Conservation (phyloP, 192 early-diverging fungal species). For the Coemansia sp. region DNA sequence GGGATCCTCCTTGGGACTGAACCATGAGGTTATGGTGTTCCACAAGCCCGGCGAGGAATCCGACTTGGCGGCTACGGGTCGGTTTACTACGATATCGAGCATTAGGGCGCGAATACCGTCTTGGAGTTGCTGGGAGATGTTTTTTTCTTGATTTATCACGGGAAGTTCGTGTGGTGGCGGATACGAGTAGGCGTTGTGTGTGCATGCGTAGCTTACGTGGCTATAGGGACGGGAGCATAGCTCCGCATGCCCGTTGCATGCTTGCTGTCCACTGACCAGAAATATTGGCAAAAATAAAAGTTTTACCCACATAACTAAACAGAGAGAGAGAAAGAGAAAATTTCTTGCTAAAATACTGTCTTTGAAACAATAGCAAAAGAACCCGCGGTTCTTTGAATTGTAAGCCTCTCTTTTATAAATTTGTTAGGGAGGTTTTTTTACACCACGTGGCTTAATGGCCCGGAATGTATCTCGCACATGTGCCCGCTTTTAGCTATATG, state of each 20-base stretch:
- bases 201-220: slow-evolving; percentile 63
- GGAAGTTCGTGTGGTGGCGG: slow-evolving; percentile 32
- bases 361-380: too few species aligned
- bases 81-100: slow-evolving; percentile 57
- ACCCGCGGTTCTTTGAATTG: neutral
- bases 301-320: too few species aligned
- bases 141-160: slow-evolving; percentile 62
- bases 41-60: neutral
- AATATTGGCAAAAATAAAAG: neutral
- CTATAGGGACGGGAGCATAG: slow-evolving; percentile 65
- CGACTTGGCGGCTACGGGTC: neutral
- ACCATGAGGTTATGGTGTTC: slow-evolving; percentile 5
- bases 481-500: too few species aligned
- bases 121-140: slow-evolving; percentile 62
- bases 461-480: too few species aligned
- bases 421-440: too few species aligned
- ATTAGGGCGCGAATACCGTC: slow-evolving; percentile 77
- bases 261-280: neutral
- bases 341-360: too few species aligned
- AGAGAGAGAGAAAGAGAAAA: too few species aligned
- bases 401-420: too few species aligned
- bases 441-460: too few species aligned
- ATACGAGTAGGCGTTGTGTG: slow-evolving; percentile 72
- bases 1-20: neutral
- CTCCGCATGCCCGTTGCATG: slow-evolving; percentile 65